phyloP scores from a whole-genome alignment of 2,329 filamentous ascomycete species.

The Gyromitra esculenta region DNA sequence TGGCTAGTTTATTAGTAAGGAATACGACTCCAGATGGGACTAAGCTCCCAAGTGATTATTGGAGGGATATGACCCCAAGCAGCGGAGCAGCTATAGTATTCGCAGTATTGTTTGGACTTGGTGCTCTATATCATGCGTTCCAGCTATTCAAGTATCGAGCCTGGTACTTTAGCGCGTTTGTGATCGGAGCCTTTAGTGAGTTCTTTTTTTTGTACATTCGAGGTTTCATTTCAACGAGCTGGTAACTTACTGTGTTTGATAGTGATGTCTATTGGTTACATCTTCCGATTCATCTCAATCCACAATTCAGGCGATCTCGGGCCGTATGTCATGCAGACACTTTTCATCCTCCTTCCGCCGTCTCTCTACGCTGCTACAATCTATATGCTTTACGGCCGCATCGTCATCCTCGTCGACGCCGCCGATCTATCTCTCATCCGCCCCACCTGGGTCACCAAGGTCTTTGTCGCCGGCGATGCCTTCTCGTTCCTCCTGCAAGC shows the following conservation, averaged over 20 bases:
- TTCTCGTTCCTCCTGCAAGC: slow-evolving; percentile 66
- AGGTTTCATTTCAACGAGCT: slow-evolving; percentile 50
- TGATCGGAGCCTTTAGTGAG: slow-evolving; percentile 65
- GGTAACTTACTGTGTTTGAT: slow-evolving; percentile 53
- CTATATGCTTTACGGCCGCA: slow-evolving; percentile 65
- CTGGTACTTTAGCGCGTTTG: slow-evolving; percentile 65
- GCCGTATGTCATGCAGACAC: slow-evolving; percentile 62
- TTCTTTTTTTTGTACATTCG: slow-evolving; percentile 52
- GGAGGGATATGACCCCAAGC: not conserved
- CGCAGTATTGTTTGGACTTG: slow-evolving; percentile 62
- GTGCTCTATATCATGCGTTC: slow-evolving; percentile 62
- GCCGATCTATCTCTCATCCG: slow-evolving; percentile 62
- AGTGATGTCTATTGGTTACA: slow-evolving; percentile 64
- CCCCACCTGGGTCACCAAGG: slow-evolving; percentile 64
- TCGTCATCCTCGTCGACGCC: slow-evolving; percentile 61
- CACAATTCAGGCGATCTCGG: slow-evolving; percentile 58
- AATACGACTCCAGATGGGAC: not conserved
- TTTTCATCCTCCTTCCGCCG: slow-evolving; percentile 64
- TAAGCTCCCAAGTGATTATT: not conserved
- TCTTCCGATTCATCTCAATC: slow-evolving; percentile 58
- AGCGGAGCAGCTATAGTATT: not conserved
- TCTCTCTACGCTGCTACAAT: slow-evolving; percentile 65
- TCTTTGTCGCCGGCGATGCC: slow-evolving; percentile 68
- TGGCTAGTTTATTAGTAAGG: slow-evolving; percentile 7
- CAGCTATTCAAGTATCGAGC: slow-evolving; percentile 62